These are phyloP conservation scores for Ganoderma resinaceum DNA, from an alignment of 1,284 basidiomycete genomes.

Conservation along the genomic window DNA sequence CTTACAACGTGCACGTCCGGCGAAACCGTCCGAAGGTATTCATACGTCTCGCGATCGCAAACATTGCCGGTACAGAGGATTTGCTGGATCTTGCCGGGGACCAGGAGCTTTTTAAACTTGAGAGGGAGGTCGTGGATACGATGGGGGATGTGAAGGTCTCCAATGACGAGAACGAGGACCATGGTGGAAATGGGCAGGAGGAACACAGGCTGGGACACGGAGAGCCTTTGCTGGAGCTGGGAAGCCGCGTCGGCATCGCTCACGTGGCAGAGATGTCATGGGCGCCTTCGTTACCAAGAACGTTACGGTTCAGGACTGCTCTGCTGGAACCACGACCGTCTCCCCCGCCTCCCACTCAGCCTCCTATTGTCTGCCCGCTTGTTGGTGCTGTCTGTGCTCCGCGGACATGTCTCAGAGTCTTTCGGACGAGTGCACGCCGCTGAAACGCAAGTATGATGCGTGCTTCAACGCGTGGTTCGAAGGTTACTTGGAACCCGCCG, in stretches of 20 bases:
- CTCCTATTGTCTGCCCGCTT: not conserved
- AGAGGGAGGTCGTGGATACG: conserved; percentile 88
- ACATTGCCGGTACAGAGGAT: conserved; percentile 98
- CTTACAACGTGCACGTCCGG: conserved; percentile 92
- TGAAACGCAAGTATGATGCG: conserved; percentile 89
- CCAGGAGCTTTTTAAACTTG: conserved; percentile 97
- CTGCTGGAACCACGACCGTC: conserved; percentile 16
- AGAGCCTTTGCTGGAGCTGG: not conserved
- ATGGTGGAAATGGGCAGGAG: conserved; percentile 41
- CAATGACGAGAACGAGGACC: conserved; percentile 93
- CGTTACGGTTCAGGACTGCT: conserved; percentile 2
- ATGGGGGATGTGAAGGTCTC: conserved; percentile 94
- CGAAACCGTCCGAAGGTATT: conserved; percentile 97
- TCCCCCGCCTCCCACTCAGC: not conserved
- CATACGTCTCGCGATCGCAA: conserved; percentile 96
- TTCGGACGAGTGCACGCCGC: conserved; percentile 83
- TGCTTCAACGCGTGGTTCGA: conserved; percentile 99
- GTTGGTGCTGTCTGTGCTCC: not conserved
- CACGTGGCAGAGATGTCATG: conserved; percentile 29
- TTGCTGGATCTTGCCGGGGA: conserved; percentile 97
- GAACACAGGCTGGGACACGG: conserved; percentile 8
- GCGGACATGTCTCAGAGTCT: conserved; percentile 72
- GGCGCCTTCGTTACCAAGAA: conserved; percentile 26
- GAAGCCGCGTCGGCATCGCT: not conserved
- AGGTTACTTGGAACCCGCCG: conserved; percentile 87